phyloP scores from a whole-genome alignment of 2,329 filamentous ascomycete genomes.

The Xylariaceae sp. region DNA sequence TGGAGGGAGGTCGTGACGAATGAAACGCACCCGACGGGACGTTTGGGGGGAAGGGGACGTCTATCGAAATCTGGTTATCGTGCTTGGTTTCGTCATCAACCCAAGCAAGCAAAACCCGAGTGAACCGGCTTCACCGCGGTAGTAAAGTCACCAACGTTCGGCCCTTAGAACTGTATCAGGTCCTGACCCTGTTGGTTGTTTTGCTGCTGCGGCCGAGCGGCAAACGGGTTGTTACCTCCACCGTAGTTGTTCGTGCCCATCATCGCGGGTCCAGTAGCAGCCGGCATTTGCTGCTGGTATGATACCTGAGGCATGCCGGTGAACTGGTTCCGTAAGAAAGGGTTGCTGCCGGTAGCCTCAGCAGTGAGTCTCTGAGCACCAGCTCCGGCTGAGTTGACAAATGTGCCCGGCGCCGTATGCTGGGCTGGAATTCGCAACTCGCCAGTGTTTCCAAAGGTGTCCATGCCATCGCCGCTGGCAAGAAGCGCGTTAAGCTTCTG shows the following conservation, averaged over 20 bases:
- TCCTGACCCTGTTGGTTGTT: conserved; percentile 47
- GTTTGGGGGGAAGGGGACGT: background rate
- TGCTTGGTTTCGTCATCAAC: background rate
- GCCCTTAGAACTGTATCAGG: conserved; percentile 55
- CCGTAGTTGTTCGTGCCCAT: conserved; percentile 51
- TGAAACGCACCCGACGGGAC: background rate
- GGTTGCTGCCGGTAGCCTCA: conserved; percentile 78
- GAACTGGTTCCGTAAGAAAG: conserved; percentile 79
- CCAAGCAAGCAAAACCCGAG: background rate
- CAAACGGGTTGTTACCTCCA: conserved; percentile 51
- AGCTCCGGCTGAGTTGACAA: conserved; percentile 89
- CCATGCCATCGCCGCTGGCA: conserved; percentile 82
- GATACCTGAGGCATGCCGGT: conserved; percentile 65
- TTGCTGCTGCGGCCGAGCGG: conserved; percentile 46
- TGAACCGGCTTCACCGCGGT: background rate
- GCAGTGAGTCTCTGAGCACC: conserved; percentile 65
- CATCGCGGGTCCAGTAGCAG: conserved; percentile 52
- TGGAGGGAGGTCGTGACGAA: no score
- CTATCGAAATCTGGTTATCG: background rate
- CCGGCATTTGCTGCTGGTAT: conserved; percentile 49
- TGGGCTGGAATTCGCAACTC: conserved; percentile 92
- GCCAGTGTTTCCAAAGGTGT: conserved; percentile 97
- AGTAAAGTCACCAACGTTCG: background rate
- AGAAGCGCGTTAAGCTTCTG: conserved; percentile 82
- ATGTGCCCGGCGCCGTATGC: conserved; percentile 92